Evolutionary conservation across 2,329 filamentous ascomycete genomes (phyloP), one percentile per base, ranked within the genome.

Genomic region (Fusarium domesticum): DNA sequence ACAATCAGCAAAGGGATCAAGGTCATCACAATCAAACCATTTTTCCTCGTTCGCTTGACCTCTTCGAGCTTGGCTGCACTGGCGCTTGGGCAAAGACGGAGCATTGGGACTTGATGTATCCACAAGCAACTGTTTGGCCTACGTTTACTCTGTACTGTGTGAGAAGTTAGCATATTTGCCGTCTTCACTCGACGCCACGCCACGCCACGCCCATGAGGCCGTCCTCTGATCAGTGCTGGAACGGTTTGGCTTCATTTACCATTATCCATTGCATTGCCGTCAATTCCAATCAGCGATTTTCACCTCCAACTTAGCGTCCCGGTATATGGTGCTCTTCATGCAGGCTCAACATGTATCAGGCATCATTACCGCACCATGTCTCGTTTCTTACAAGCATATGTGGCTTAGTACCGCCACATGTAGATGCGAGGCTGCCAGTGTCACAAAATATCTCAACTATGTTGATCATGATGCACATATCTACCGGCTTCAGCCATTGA

Each of bases 21-120:
- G 44, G 37, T 37, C 45, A 40, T 58, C 57, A 53, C 46, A 55
- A 59, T 59, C 57, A 52, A 51, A 55, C 57, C 57, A 59, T 58
- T 47, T n/a, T 39, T 15, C 39, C 38, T 30, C 14, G 37, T 40
- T 50, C 42, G 41, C 54, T 53, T 59, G 39, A 12, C 57, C 50
- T 43, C 37, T 50, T 59, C 35, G 33, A 58, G 54, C 28, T 34
- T 57, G 52, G 53, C 31, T 36, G 30, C 18, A 19, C 25, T 28
- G 37, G 18, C 20, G 18, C 19, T 46, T 32, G 31, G 28, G 40
- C 33, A 43, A 33, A 33, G 31, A 33, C 5, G n/a, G 16, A 39
- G 42, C 20, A 40, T 42, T 28, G 18, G 31, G 30, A 6, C 15
- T 18, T 28, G n/a, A 33, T 34, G 34, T 36, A 43, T 30, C 39